These are phyloP conservation scores for Pyrenophora graminea DNA, from an alignment of 2,329 filamentous ascomycete genomes.

Conservation along the genomic window DNA sequence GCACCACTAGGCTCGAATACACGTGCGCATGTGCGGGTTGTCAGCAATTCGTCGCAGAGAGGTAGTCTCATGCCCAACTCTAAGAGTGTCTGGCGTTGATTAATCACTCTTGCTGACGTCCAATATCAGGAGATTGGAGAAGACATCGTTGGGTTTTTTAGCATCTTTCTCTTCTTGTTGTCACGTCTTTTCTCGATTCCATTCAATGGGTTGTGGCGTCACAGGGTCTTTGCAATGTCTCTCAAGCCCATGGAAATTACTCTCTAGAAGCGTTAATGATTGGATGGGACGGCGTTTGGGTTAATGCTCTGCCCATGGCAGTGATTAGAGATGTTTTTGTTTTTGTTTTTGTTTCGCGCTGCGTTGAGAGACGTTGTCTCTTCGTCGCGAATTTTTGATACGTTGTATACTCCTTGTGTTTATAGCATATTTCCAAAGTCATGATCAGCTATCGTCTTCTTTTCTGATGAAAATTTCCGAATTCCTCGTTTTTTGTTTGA, in stretches of 20 bases:
- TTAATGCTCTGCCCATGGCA: constrained; percentile 14
- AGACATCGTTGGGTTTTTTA: constrained; percentile 6
- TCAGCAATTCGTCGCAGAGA: constrained; percentile 36
- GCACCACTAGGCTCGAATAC: constrained; percentile 25
- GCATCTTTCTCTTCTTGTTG: background rate
- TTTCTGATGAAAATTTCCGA: too few relatives aligned
- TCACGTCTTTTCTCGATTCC: background rate
- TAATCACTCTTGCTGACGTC: constrained; percentile 4
- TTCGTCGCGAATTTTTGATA: too few relatives aligned
- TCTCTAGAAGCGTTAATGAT: constrained; percentile 12
- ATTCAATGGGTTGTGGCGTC: background rate
- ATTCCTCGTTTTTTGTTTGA: too few relatives aligned
- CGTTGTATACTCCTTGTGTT: background rate
- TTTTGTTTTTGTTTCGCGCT: background rate
- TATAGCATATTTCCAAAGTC: background rate
- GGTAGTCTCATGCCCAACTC: constrained; percentile 36
- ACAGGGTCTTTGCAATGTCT: background rate
- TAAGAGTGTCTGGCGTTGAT: constrained; percentile 43
- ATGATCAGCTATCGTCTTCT: too few relatives aligned
- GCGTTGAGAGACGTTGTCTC: background rate
- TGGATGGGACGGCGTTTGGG: constrained; percentile 7
- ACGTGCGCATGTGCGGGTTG: constrained; percentile 40
- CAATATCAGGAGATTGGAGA: background rate
- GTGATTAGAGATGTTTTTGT: background rate
- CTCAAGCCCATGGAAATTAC: background rate